These are phyloP conservation scores for Solanum corneliomulleri DNA, from an alignment of 257 asterid genomes.

Conservation along the genomic window DNA sequence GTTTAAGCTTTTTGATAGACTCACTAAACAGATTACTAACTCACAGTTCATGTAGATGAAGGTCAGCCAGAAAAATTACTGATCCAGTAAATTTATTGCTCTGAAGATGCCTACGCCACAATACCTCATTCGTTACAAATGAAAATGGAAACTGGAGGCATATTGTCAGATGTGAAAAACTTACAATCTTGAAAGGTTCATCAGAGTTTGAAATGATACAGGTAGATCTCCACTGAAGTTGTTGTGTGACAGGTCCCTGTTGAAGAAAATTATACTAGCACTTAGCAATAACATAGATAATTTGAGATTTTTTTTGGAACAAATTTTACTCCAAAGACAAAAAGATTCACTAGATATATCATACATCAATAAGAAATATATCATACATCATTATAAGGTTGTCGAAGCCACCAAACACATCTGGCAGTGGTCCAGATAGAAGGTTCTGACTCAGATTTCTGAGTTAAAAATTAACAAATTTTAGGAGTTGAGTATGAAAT, in stretches of 20 bases:
- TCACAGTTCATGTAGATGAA: constrained; percentile 62
- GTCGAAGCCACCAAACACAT: constrained; percentile 56
- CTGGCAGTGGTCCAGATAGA: constrained; percentile 61
- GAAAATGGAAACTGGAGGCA: not conserved
- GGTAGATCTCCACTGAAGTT: constrained; percentile 86
- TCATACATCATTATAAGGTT: constrained; percentile 59
- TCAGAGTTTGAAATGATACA: constrained; percentile 46
- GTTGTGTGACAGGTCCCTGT: constrained; percentile 85
- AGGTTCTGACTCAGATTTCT: constrained; percentile 80
- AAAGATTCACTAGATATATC: not conserved
- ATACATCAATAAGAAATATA: not conserved
- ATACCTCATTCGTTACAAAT: not conserved
- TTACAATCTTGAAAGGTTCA: constrained; percentile 59
- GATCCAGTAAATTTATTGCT: constrained; percentile 78
- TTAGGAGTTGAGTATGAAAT: not conserved
- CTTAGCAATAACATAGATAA: not conserved
- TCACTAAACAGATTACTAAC: constrained; percentile 21
- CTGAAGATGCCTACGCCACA: constrained; percentile 66
- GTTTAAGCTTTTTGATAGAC: not conserved
- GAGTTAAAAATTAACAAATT: constrained; percentile 3
- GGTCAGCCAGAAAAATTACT: constrained; percentile 57
- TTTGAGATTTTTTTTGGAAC: not conserved
- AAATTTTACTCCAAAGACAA: not conserved
- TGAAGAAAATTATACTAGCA: constrained; percentile 4
- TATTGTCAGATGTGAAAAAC: constrained; percentile 10